Conservation (phyloP, 805 yeast species). For the Diddensiella santjacobensis region DNA sequence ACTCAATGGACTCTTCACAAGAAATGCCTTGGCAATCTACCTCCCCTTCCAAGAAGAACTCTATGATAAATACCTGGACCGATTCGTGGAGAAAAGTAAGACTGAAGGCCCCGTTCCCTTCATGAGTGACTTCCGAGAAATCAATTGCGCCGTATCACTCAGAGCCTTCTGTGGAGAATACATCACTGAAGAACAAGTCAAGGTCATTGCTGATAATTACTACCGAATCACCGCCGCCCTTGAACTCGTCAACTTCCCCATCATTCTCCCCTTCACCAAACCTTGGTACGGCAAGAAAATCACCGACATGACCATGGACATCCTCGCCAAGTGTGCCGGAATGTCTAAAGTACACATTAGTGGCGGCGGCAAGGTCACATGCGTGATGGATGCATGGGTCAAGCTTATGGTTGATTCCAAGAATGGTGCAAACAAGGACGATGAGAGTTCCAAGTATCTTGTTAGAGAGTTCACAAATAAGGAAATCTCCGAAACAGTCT, state of each 20-base stretch:
- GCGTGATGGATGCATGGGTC: conserved; percentile 97
- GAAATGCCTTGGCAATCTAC: conserved; percentile 75
- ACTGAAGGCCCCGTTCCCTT: conserved; percentile 65
- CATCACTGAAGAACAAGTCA: conserved; percentile 87
- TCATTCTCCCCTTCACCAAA: conserved; percentile 91
- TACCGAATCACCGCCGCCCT: conserved; percentile 90
- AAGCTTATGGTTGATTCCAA: conserved; percentile 73
- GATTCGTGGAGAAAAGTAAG: conserved; percentile 54
- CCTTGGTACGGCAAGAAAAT: conserved; percentile 96
- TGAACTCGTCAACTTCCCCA: conserved; percentile 96
- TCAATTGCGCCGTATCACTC: conserved; percentile 89
- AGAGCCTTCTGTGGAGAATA: conserved; percentile 95
- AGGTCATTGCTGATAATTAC: conserved; percentile 86
- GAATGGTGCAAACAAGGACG: conserved; percentile 38
- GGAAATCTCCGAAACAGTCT: conserved; percentile 94
- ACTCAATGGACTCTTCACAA: conserved; percentile 83
- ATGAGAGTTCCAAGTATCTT: conserved; percentile 52
- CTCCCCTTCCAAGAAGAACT: conserved; percentile 79
- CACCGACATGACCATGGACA: conserved; percentile 91
- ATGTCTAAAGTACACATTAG: conserved; percentile 78
- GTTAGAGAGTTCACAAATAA: conserved; percentile 81
- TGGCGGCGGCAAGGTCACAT: conserved; percentile 70
- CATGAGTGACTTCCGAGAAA: conserved; percentile 93
- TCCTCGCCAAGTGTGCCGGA: conserved; percentile 84
- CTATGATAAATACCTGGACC: conserved; percentile 76